Conservation (phyloP, 2,329 filamentous ascomycete species). For the Claviceps sp. region DNA sequence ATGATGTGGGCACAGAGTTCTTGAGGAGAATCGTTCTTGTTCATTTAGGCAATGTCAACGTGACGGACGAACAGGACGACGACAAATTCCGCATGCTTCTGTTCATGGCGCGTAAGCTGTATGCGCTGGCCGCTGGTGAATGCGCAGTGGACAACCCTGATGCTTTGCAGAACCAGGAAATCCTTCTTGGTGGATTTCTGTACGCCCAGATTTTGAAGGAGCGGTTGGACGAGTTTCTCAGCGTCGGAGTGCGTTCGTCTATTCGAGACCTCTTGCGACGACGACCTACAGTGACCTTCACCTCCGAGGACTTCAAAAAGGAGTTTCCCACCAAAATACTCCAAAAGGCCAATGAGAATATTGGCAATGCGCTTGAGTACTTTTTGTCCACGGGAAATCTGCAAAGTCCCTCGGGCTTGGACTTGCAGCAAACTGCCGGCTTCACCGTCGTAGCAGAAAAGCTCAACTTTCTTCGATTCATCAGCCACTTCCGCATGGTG, state of each 20-base stretch:
- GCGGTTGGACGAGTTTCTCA: conserved; percentile 76
- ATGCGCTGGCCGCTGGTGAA: conserved; percentile 82
- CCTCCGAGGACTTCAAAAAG: conserved; percentile 60
- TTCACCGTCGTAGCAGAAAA: conserved; percentile 97
- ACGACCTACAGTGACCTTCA: conserved; percentile 55
- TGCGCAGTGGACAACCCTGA: conserved; percentile 93
- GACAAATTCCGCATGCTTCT: conserved; percentile 92
- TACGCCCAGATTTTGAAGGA: conserved; percentile 96
- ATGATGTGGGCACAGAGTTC: conserved; percentile 85
- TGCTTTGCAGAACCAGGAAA: conserved; percentile 90
- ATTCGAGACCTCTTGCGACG: conserved; percentile 45
- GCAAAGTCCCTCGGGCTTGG: conserved; percentile 78
- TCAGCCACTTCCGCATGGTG: conserved; percentile 98
- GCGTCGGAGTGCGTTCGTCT: conserved; percentile 34
- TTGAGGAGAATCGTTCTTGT: conserved; percentile 80
- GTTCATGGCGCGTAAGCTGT: conserved; percentile 94
- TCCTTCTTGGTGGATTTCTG: conserved; percentile 81
- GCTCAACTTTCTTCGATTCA: conserved; percentile 97
- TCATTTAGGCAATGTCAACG: conserved; percentile 75
- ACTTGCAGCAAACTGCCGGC: conserved; percentile 86
- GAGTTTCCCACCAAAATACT: conserved; percentile 73
- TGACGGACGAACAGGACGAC: conserved; percentile 69
- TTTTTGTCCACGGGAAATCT: conserved; percentile 94
- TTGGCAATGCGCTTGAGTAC: conserved; percentile 81
- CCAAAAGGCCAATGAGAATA: conserved; percentile 70